Evolutionary conservation across 768 basidiomycete species (phyloP), one percentile per base, ranked within the genome.

Genomic region (Tylopilus cervinicoccineus): DNA sequence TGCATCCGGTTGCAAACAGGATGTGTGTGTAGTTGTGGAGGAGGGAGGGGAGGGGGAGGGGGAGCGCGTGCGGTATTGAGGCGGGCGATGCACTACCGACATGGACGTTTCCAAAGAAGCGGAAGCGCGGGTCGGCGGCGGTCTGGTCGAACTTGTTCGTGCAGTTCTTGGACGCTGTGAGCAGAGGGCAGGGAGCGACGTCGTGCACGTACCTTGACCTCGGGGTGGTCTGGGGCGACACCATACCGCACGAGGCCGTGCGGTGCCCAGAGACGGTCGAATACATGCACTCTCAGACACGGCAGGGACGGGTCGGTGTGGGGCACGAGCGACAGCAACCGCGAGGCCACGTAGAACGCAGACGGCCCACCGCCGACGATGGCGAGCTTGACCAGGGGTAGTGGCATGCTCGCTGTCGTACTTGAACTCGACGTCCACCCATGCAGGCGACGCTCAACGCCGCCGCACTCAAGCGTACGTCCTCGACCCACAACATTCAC

Each of bases 221-320:
- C 95, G 10, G 96, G 93, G 67, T 98, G 95, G 71, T 98, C 95
- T 37, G 95, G 95, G 11, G 96, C 95, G 13, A 99, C 94, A 0
- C 96, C 94, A 61, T 94, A 99, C 38, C 96, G 76, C 4, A 96
- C 93, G 1, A 98, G 76, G 1, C 96, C 96, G 62, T 96, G 90
- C 11, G 95, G 95, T 24, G 92, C 84, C 80, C 94, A 97, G 11
- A 95, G 75, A 28, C 91, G 77, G 70, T 99, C 95, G 64, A 83
- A 99, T 61, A 99, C 69, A 64, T 98, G 92, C 13, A 97, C 79
- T 43, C 71, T 67, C n/a, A 81, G 61, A 28, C 70, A 72, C 27
- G 62, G 65, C 3, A 66, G 54, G n/a, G 59, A 57, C 34, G 67
- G 52, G 37, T 51, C 52, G 22, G 50, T 39, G 42, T 56, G 66